These are phyloP conservation scores for Plasmodium gonderi DNA, from an alignment of 169 alveolate species.

Conservation along the genomic window DNA sequence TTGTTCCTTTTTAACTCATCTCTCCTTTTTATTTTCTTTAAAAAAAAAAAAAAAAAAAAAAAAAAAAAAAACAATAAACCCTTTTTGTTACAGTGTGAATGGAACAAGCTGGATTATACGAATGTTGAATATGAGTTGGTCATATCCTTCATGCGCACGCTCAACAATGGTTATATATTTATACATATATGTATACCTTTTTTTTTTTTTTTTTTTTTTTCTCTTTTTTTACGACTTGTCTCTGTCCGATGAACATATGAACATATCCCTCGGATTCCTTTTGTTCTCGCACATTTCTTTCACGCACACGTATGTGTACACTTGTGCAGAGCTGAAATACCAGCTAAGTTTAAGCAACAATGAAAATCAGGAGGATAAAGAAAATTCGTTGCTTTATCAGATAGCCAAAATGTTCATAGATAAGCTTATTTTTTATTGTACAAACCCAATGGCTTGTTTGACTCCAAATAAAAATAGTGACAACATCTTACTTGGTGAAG, in stretches of 20 bases:
- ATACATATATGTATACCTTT: background rate
- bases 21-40: background rate
- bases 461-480: slow-evolving; percentile 1
- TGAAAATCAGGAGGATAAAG: slow-evolving; percentile 29
- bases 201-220: background rate
- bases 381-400: slow-evolving; percentile 23
- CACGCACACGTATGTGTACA: background rate
- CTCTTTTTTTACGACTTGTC: background rate
- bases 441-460: slow-evolving; percentile 41
- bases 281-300: background rate
- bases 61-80: too few relatives aligned
- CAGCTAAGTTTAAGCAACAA: slow-evolving; percentile 24
- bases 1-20: background rate
- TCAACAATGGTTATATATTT: slow-evolving; percentile 28
- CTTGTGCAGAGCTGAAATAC: slow-evolving; percentile 42
- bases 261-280: background rate
- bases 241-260: too few relatives aligned
- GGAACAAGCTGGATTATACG: slow-evolving; percentile 13
- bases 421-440: slow-evolving; percentile 36
- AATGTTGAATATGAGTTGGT: slow-evolving; percentile 51
- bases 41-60: too few relatives aligned
- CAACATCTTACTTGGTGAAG: slow-evolving; percentile 30
- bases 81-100: slow-evolving; percentile 36
- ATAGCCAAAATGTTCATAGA: slow-evolving; percentile 45
- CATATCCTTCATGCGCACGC: slow-evolving; percentile 45